Conservation (phyloP, 805 yeast species). For the Kuraishia piskuri region DNA sequence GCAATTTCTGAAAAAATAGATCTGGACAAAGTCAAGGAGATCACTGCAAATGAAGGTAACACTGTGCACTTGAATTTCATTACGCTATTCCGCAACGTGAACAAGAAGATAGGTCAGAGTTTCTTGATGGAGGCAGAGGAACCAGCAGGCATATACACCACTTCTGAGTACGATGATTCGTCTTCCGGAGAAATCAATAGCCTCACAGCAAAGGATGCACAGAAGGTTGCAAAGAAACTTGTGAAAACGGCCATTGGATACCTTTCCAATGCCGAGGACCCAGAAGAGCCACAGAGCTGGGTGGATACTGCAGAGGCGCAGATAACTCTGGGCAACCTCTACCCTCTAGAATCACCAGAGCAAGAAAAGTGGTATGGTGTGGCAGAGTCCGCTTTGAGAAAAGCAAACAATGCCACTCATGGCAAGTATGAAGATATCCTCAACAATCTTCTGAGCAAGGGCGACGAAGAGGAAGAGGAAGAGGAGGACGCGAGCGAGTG, state of each 20-base stretch:
- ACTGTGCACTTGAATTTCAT: constrained; percentile 6
- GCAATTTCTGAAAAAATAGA: neutral
- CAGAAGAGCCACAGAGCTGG: constrained; percentile 74
- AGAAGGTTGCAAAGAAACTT: constrained; percentile 35
- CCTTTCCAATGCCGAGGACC: constrained; percentile 51
- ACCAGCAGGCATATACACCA: constrained; percentile 45
- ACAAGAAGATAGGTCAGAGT: constrained; percentile 52
- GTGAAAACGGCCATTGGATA: constrained; percentile 48
- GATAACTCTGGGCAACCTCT: constrained; percentile 70
- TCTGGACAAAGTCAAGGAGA: neutral
- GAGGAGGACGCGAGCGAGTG: neutral
- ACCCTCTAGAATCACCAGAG: constrained; percentile 53
- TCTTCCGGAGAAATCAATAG: constrained; percentile 25
- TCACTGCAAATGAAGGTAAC: neutral
- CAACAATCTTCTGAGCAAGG: constrained; percentile 32
- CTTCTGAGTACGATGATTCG: constrained; percentile 38
- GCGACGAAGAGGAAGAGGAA: neutral
- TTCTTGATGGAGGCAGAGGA: constrained; percentile 57
- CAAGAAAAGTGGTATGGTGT: constrained; percentile 58
- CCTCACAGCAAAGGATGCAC: constrained; percentile 33
- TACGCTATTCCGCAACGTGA: constrained; percentile 28
- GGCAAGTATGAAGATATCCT: constrained; percentile 63
- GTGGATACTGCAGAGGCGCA: constrained; percentile 81
- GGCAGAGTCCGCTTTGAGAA: constrained; percentile 61
- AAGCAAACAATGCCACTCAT: constrained; percentile 74